Conservation (phyloP, 768 basidiomycete genomes). For the Gloeostereum incarnatum region DNA sequence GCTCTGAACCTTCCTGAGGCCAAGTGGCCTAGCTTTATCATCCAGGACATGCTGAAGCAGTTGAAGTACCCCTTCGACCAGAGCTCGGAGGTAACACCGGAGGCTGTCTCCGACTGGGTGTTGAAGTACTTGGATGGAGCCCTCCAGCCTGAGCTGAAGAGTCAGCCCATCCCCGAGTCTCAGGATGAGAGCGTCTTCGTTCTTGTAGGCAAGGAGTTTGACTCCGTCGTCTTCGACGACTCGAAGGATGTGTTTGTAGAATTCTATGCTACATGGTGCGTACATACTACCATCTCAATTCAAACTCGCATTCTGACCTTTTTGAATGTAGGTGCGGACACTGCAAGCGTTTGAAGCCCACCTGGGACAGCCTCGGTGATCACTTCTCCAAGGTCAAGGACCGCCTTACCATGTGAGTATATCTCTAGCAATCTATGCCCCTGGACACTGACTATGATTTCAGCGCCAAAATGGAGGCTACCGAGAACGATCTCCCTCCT, state of each 20-base stretch:
- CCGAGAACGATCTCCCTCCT: constrained; percentile 91
- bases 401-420: constrained; percentile 63
- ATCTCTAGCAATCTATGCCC: not conserved
- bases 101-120: constrained; percentile 50
- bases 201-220: constrained; percentile 86
- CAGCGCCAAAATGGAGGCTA: constrained; percentile 94
- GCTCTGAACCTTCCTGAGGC: constrained; percentile 79
- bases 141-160: constrained; percentile 81
- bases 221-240: constrained; percentile 78
- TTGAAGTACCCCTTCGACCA: constrained; percentile 88
- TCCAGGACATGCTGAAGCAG: constrained; percentile 78
- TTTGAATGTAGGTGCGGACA: constrained; percentile 65
- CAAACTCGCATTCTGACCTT: constrained; percentile 1
- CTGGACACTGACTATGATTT: not conserved
- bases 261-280: constrained; percentile 94
- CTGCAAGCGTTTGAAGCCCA: constrained; percentile 95
- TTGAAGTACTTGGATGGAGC: constrained; percentile 60
- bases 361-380: constrained; percentile 86
- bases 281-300: constrained; percentile 5
- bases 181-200: constrained; percentile 80
- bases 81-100: constrained; percentile 46
- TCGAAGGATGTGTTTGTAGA: constrained; percentile 93
- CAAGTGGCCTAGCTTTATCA: constrained; percentile 91
- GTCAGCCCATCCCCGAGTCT: constrained; percentile 70
- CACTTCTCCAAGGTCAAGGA: constrained; percentile 72